Percentiles rank a stretch among this genome's conserved stretches.
Evolutionary conservation across 768 basidiomycete species (phyloP).

Genomic region (Galerina marginata): DNA sequence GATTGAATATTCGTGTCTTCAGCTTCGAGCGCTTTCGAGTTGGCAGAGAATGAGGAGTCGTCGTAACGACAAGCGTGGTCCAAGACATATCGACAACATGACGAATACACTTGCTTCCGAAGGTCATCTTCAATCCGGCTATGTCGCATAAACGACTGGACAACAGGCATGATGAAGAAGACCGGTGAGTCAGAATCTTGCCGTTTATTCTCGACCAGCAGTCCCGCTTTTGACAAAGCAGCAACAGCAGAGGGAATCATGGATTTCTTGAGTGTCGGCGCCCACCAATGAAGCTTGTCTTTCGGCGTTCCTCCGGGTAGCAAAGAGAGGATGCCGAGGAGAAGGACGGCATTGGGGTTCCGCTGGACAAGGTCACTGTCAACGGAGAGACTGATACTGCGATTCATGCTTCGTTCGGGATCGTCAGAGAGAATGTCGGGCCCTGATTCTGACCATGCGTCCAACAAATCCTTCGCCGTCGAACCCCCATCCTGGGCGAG

Average conservation of each 20-base stretch:
- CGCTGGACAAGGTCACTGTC: conserved; percentile 20
- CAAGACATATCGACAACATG: conserved; percentile 19
- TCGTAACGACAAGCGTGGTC: conserved; percentile 16
- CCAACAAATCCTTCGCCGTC: conserved; percentile 17
- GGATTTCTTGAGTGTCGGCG: conserved; percentile 4
- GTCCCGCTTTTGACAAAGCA: background rate
- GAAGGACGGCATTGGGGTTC: conserved; percentile 21
- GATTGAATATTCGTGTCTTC: conserved; percentile 19
- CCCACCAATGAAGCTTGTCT: conserved; percentile 7
- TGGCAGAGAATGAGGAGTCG: conserved; percentile 6
- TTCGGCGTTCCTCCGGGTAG: conserved; percentile 22
- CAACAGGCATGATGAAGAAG: conserved; percentile 16
- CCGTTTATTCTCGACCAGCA: background rate
- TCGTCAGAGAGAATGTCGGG: conserved; percentile 18
- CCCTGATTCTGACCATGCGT: conserved; percentile 11
- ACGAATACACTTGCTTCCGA: background rate
- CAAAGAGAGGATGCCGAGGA: conserved; percentile 28
- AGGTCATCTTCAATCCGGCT: conserved; percentile 3
- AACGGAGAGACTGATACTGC: conserved; percentile 27
- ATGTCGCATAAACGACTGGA: conserved; percentile 18
- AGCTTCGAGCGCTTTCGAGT: conserved; percentile 12
- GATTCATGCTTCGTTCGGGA: conserved; percentile 24
- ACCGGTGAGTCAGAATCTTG: conserved; percentile 3
- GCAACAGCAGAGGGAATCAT: conserved; percentile 5
- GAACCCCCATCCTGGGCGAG: conserved; percentile 8